Conservation (phyloP, 495 filamentous ascomycete species). For the Xylaria telfairii region DNA sequence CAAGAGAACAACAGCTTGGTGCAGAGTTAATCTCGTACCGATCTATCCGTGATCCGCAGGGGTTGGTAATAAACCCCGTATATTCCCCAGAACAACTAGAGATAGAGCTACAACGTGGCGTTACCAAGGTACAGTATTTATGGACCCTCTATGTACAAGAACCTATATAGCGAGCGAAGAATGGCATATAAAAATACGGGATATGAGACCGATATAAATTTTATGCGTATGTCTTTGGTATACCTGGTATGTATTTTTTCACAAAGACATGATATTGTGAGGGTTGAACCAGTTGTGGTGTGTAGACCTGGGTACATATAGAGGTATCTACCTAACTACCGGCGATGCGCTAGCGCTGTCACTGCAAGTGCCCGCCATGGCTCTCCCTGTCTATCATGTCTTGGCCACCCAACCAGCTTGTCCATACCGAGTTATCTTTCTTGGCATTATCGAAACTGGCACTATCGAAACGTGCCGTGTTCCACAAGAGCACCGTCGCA, state of each 20-base stretch:
- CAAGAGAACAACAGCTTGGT: background rate
- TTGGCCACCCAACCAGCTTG: slow-evolving; percentile 10
- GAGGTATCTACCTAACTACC: too few relatives aligned
- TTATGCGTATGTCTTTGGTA: background rate
- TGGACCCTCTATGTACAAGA: background rate
- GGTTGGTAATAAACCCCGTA: background rate
- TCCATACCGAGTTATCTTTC: background rate
- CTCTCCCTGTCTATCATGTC: background rate
- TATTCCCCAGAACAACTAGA: background rate
- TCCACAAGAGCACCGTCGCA: background rate
- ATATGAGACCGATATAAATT: background rate
- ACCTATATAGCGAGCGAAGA: background rate
- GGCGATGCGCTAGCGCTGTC: background rate
- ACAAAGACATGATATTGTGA: background rate
- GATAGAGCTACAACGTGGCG: background rate
- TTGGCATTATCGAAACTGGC: slow-evolving; percentile 12
- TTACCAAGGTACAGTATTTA: background rate
- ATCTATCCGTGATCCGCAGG: slow-evolving; percentile 11
- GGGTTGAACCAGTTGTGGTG: too few relatives aligned
- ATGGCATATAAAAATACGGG: background rate
- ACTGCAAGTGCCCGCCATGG: background rate
- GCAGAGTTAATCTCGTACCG: background rate
- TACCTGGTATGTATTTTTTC: background rate
- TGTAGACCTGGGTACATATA: too few relatives aligned
- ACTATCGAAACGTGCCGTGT: background rate